Evolutionary conservation across 345 rosid genomes (phyloP), one percentile per base, ranked within the genome.

Genomic region (Linum tenue): DNA sequence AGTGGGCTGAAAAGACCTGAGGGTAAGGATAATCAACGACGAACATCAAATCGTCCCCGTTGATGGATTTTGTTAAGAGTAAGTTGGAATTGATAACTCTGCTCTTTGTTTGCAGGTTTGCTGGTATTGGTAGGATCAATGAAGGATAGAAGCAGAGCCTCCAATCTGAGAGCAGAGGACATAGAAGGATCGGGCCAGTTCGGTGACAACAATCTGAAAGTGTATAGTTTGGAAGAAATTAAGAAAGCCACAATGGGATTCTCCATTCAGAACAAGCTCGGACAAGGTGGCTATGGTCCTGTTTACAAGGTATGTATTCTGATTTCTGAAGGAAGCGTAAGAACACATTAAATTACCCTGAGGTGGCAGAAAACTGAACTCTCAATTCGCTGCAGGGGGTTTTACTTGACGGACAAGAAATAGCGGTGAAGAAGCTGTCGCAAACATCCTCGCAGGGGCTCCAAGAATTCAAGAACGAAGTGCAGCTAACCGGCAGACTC

Each of bases 221-320:
- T 62, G 17, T 62, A 14, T 41, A 62, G 50, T 62, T 39, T 62
- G 3, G 22, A 17, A 12, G 50, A 39, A n/a, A 62, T 62, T 62
- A 39, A 62, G 48, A 22, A 15, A 39, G 64, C 64, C 10, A 62
- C 64, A 1, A 16, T 39, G 10, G 35, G 31, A 11, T 62, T 62
- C 48, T 39, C 64, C 22, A 8, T 12, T 41, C 31, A n/a, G 40
- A 62, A 62, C n/a, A 62, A 62, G 50, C 64, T 62, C 7, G 50
- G 50, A 14, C 22, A 39, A 5, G 64, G 64, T 41, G 64, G 64
- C 15, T 62, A 39, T 62, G 64, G 64, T 62, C 64, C 64, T 62
- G 64, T 38, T 41, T 7, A 62, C 17, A 36, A 38, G 40, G 40
- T 62, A 48, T 8, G 10, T 41, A 4, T 4, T 8, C 51, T 22